phyloP scores from a whole-genome alignment of 805 yeast species.

The Ogataea philodendri region DNA sequence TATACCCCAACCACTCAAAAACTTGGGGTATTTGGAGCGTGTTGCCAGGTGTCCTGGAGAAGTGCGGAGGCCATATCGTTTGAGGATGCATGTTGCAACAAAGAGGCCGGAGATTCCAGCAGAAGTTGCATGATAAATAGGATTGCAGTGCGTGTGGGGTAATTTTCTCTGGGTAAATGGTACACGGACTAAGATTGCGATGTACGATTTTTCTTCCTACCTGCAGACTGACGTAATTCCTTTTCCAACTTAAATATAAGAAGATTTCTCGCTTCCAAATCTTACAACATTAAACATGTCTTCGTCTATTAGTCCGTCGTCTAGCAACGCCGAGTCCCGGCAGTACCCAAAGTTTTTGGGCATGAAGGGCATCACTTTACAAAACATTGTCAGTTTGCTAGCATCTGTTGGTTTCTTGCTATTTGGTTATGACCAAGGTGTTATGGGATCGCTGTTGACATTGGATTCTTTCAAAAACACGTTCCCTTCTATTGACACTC shows the following conservation, averaged over 20 bases:
- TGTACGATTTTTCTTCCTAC: too few species aligned
- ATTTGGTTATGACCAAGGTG: slow-evolving; percentile 54
- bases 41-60: too few species aligned
- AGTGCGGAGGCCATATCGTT: too few species aligned
- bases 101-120: too few species aligned
- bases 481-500: slow-evolving; percentile 28
- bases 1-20: too few species aligned
- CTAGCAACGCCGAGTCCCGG: neutral
- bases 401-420: slow-evolving; percentile 38
- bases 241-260: neutral
- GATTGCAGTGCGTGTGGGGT: too few species aligned
- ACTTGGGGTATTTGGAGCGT: too few species aligned
- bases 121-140: too few species aligned
- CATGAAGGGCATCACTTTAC: slow-evolving; percentile 20
- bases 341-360: slow-evolving; percentile 15
- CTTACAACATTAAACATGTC: neutral
- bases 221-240: slow-evolving; percentile 2
- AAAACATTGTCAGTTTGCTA: slow-evolving; percentile 19
- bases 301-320: neutral
- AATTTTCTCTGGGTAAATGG: too few species aligned
- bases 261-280: neutral
- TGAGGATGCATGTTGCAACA: too few species aligned
- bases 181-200: too few species aligned
- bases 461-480: slow-evolving; percentile 23
- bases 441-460: slow-evolving; percentile 40